Base-by-base conservation (phyloP, 2,329 filamentous ascomycete species). In the Phyllosticta paracitricarpa region DNA sequence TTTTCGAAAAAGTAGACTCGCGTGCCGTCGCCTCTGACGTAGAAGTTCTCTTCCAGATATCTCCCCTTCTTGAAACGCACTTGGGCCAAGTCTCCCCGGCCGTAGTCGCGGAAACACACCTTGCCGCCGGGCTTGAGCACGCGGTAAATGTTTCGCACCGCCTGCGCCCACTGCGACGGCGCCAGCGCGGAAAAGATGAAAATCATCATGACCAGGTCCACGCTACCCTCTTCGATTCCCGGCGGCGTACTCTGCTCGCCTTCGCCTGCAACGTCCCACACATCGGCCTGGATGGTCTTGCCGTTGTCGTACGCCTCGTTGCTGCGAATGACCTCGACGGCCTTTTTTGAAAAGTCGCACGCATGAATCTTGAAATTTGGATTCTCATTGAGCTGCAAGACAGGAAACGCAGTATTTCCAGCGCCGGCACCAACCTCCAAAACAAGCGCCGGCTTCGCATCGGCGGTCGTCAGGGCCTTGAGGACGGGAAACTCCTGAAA, bases 1-100 rank as follows among this genome's bases (percentile, higher is more conserved):
- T 86, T 82, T 62, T 97, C 93, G 70, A 99, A 99, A 75, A 99
- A 99, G 75, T 97, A 99, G 0, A 99, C 94, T 6, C 94, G 83
- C 3, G 94, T 99, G 1, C 94, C 94, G 73, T 99, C 94, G 1
- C 94, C 94, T 35, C 94, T 82, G 54, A 97, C 89, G 73, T 99
- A 99, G 69, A 99, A 99, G 71, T 97, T 99, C 75, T 97, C 94
- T 61, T 91, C 89, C 71, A 99, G 82, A 70, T 93, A 97, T 51
- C 94, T 83, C 12, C 91, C 91, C 77, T 96, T 97, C 77, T 94
- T 96, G 79, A 99, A 97, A 63, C 94, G 84, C 64, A 99, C 94
- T 78, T 99, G 94, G 19, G 94, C 93, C 64, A 99, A 80, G 75
- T 99, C 94, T 35, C 94, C 94, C 72, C 92, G 84, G 62, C 94